Conservation (phyloP, 148 eudicot genomes). For the Pouteria glomerata region DNA sequence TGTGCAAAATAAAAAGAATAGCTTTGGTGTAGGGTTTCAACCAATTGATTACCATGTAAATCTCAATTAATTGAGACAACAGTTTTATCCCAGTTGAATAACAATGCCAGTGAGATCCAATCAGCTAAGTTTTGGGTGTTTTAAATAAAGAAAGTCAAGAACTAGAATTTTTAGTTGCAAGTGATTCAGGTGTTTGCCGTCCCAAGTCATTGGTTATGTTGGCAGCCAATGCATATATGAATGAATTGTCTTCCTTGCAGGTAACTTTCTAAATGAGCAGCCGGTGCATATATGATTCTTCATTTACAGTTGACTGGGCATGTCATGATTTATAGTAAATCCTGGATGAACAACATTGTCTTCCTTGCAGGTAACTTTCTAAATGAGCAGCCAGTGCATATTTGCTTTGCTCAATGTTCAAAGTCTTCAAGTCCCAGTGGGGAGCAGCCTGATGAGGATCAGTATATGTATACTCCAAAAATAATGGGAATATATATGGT, state of each 20-base stretch:
- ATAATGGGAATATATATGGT: constrained; percentile 63
- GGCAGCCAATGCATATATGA: background rate
- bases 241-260: constrained; percentile 8
- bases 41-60: too few relatives aligned
- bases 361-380: constrained; percentile 9
- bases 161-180: too few relatives aligned
- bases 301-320: background rate
- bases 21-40: too few relatives aligned
- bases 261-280: background rate
- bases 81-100: too few relatives aligned
- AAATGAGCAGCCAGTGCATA: constrained; percentile 8
- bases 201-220: too few relatives aligned
- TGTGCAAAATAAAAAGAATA: too few relatives aligned
- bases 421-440: constrained; percentile 2
- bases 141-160: too few relatives aligned
- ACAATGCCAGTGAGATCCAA: too few relatives aligned
- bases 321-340: background rate
- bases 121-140: too few relatives aligned
- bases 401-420: constrained; percentile 5
- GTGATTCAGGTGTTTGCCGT: too few relatives aligned
- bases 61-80: too few relatives aligned
- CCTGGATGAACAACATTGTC: background rate
- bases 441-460: constrained; percentile 13
- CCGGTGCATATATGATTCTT: background rate
- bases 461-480: constrained; percentile 24